Evolutionary conservation across 2,329 filamentous ascomycete genomes (phyloP), one percentile per base, ranked within the genome.

Genomic region (Aspergillus puulaauensis): DNA sequence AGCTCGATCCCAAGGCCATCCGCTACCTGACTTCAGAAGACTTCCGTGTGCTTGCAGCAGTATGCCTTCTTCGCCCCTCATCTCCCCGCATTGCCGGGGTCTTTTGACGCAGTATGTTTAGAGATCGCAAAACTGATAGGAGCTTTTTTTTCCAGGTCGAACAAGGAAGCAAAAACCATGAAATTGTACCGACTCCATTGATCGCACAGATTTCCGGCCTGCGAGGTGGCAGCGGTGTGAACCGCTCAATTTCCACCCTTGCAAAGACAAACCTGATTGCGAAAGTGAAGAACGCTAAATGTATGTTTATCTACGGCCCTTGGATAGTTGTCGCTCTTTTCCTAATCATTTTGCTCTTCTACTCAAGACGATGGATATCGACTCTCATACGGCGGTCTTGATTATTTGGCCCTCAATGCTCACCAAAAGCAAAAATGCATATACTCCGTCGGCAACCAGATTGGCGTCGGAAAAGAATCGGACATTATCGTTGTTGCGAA

Each of bases 391-490:
- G 95, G 95, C 68, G 95, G 95, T 2, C 86, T 98, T 48, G 95
- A 99, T 79, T 99, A 99, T 76, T 87, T 99, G n/a, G 91, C 95
- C 15, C 83, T 99, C 54, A 92, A 98, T 77, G 87, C 91, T 0
- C 89, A 98, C 73, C 88, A 93, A 57, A 89, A 90, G 67, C 83
- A 86, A 63, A 88, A 89, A 66, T 85, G 84, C 56, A 84, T 98
- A 41, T 98, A 96, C 83, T 96, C 90, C 65, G 91, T 98, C 4
- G 95, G 95, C 53, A 95, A 90, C 74, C 90, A 96, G 70, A 91
- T 99, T 64, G 95, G 96, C 48, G 93, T 98, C 3, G 95, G 95
- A 54, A 99, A 99, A 75, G 95, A 99, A 78, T 96, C 91, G 66
- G 95, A 99, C 71, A 98, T 99, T 70, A 90, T 96, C 75, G 88